Evolutionary conservation across 2,329 filamentous ascomycete genomes (phyloP).

Genomic region (Pyricularia sp.): DNA sequence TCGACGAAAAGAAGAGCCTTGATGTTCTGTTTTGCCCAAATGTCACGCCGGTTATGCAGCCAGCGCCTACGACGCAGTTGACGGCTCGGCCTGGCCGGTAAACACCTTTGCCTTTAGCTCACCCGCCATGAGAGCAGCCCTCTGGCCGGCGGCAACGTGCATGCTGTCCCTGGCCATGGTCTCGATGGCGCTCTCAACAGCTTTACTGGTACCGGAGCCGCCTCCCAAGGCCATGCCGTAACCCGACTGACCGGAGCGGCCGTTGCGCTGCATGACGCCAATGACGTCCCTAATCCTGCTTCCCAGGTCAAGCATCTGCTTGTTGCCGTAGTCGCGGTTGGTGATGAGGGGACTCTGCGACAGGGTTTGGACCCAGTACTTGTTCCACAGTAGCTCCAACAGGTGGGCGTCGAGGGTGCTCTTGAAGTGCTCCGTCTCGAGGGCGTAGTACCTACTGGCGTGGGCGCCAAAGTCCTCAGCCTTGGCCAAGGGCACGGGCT

Average conservation of each 20-base stretch:
- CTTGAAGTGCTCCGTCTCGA: constrained; percentile 92
- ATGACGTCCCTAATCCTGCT: constrained; percentile 68
- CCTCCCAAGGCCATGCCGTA: constrained; percentile 16
- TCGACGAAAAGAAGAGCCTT: not conserved
- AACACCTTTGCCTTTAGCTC: constrained; percentile 58
- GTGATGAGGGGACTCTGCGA: constrained; percentile 84
- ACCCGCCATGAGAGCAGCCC: constrained; percentile 50
- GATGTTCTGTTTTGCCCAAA: not conserved
- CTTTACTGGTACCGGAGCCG: constrained; percentile 12
- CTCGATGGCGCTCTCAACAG: constrained; percentile 39
- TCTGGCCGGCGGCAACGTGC: constrained; percentile 52
- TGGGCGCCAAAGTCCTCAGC: constrained; percentile 95
- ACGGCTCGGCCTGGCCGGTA: constrained; percentile 2
- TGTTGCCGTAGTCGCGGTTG: constrained; percentile 86
- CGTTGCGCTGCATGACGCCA: constrained; percentile 21
- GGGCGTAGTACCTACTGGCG: constrained; percentile 78
- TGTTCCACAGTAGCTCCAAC: constrained; percentile 90
- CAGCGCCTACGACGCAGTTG: not conserved
- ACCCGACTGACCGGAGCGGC: constrained; percentile 15
- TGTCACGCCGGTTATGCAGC: not conserved
- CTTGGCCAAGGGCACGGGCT: constrained; percentile 83
- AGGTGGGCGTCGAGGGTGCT: constrained; percentile 81
- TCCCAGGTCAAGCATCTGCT: constrained; percentile 82
- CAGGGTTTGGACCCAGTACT: constrained; percentile 96
- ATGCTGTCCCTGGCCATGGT: constrained; percentile 54